Evolutionary conservation across 129 eudicot genomes (phyloP), one percentile per base, ranked within the genome.

Genomic region (Centaurea solstitialis): DNA sequence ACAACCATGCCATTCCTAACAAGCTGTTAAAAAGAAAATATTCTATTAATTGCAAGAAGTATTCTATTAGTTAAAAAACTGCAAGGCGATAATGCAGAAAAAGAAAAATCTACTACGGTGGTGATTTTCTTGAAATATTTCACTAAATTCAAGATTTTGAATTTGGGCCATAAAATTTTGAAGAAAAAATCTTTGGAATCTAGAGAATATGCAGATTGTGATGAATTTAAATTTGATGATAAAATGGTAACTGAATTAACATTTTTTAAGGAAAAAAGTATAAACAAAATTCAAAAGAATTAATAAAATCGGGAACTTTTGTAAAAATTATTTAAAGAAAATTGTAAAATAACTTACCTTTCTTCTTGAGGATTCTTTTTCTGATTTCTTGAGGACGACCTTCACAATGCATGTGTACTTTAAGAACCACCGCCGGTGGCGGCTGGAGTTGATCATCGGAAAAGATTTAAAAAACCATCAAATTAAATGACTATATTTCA

Each of bases 371-470:
- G 38, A 91, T 91, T 8, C 92, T 87, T 76, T 84, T 87, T 77
- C 82, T 87, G 78, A 91, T 89, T 73, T 79, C 92, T 61, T 87
- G 89, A 57, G 90, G 90, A 78, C 97, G 89, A 71, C 90, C 97
- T 84, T 92, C 97, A 67, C 97, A 92, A 75, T 92, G 97, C 97
- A 92, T 92, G 84, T 89, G 89, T 77, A 89, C 97, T 72, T 82
- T 84, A 30, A 91, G 69, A 12, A 87, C 89, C 73, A 86, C 94
- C 12, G 87, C 90, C 81, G 83, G 70, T 70, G 93, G 89, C 88
- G 87, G 88, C 83, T 82, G 74, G 33, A 61, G 4, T 71, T 6
- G 30, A 21, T 78, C 20, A 62, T 8, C 53, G 68, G 64, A 9
- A 30, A 72, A 72, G 66, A 57, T 68, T 61, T n/a, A n/a, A n/a